phyloP scores from a whole-genome alignment of 2,329 filamentous ascomycete species.

The Ophiosphaerella korrae region DNA sequence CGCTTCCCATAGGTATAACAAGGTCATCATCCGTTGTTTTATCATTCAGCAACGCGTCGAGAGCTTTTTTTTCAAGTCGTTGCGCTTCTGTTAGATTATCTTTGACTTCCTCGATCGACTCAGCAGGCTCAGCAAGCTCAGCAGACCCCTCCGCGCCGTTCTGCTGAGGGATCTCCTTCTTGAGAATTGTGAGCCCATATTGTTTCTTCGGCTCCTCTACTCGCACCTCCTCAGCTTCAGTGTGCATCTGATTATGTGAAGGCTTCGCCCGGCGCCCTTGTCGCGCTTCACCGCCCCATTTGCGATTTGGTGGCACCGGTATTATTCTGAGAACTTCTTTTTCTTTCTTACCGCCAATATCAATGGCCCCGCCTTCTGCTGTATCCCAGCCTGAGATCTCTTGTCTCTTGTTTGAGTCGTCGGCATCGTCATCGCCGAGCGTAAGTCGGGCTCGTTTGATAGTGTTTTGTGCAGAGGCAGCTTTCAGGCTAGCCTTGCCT shows the following conservation, averaged over 20 bases:
- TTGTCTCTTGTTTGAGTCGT: conserved; percentile 29
- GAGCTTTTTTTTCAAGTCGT: conserved; percentile 59
- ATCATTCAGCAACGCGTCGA: conserved; percentile 53
- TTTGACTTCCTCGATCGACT: conserved; percentile 36
- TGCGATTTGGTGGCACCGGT: conserved; percentile 61
- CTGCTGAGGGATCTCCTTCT: conserved; percentile 28
- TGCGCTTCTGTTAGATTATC: conserved; percentile 39
- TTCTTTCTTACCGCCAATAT: conserved; percentile 41
- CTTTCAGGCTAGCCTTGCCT: conserved; percentile 34
- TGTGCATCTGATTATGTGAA: conserved; percentile 54
- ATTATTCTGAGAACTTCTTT: conserved; percentile 62
- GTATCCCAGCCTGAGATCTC: conserved; percentile 63
- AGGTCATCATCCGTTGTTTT: conserved; percentile 42
- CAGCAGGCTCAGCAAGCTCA: conserved; percentile 8
- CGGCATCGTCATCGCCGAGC: conserved; percentile 40
- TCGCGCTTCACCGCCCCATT: conserved; percentile 64
- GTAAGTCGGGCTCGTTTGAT: conserved; percentile 33
- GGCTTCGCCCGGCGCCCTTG: conserved; percentile 64
- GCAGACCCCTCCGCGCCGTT: conserved; percentile 8
- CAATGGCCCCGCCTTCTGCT: conserved; percentile 56
- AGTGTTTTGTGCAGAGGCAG: conserved; percentile 17
- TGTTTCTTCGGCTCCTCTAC: conserved; percentile 48
- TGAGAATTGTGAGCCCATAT: conserved; percentile 60
- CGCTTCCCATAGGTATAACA: conserved; percentile 49
- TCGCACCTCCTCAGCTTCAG: conserved; percentile 42